Evolutionary conservation across 2,329 filamentous ascomycete genomes (phyloP), one percentile per base, ranked within the genome.

Genomic region (Aureobasidium sp.): DNA sequence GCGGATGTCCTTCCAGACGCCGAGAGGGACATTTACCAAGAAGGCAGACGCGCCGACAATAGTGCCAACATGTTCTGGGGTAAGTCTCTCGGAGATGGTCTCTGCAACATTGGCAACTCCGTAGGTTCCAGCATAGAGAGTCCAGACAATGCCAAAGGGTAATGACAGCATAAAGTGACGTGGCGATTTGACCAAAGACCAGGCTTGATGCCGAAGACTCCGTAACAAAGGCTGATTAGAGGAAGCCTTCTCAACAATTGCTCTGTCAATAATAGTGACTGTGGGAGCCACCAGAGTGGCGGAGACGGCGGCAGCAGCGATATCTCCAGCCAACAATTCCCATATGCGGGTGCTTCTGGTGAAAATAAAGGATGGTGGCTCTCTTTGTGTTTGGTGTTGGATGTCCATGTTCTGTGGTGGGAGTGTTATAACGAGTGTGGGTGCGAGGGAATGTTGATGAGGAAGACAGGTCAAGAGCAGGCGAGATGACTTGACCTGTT

Each of bases 121-220:
- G 49, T 69, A 72, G 32, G 69, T 71, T 5, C 66, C 67, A 6
- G 68, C 66, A 50, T 71, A 72, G 3, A 72, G 63, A 13, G 64
- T 66, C 69, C 64, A 71, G 30, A 71, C 67, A 44, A 68, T 65
- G 39, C 69, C 66, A 59, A 71, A 70, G 1, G 69, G 69, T 39
- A 67, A 69, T 29, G 67, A 64, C 9, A 64, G 64, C 62, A 72
- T 67, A 60, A 71, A 71, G 1, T 62, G 61, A 32, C 62, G 61
- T 21, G 67, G 70, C 37, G 67, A 64, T n/a, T 63, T 66, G 16
- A 68, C 63, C 21, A 68, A 67, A 47, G 64, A 66, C 8, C 68
- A 59, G 7, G 69, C 63, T 25, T 69, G 67, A 1, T 61, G 63
- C 36, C 69, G 53, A 1, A 66, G 63, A 58, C 64, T 61, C n/a